phyloP scores from a whole-genome alignment of 495 filamentous ascomycete genomes.

The Hapsidospora chrysogenum region DNA sequence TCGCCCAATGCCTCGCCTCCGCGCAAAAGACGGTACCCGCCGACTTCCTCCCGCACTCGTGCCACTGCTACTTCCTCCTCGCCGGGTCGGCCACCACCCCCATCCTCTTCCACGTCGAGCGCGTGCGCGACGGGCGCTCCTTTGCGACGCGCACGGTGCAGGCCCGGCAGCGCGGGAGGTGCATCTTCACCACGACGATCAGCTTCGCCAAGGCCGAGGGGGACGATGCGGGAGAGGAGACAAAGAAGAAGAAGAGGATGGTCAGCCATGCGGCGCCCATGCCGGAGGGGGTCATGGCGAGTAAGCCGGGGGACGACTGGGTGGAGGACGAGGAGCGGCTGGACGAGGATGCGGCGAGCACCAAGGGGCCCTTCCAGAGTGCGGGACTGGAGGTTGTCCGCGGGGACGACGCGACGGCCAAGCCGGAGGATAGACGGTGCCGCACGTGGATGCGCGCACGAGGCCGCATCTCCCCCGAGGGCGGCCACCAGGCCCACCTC shows the following conservation, averaged over 20 bases:
- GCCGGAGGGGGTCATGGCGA: conserved; percentile 24
- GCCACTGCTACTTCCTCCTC: conserved; percentile 98
- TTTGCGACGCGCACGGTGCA: conserved; percentile 94
- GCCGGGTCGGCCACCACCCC: conserved; percentile 72
- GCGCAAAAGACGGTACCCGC: conserved; percentile 70
- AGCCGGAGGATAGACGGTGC: conserved; percentile 48
- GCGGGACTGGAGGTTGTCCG: conserved; percentile 35
- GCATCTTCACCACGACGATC: conserved; percentile 89
- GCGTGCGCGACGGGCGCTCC: conserved; percentile 75
- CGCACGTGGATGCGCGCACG: conserved; percentile 68
- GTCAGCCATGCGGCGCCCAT: conserved; percentile 45
- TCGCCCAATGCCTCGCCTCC: conserved; percentile 79
- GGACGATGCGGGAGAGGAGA: conserved; percentile 39
- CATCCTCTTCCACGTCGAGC: conserved; percentile 81
- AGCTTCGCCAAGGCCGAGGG: conserved; percentile 64
- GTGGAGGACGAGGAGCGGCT: conserved; percentile 19
- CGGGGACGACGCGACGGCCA: conserved; percentile 6
- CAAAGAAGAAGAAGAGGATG: conserved; percentile 25
- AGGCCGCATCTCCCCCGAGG: conserved; percentile 51
- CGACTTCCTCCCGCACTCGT: conserved; percentile 73
- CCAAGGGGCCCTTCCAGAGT: conserved; percentile 38
- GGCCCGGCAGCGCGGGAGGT: conserved; percentile 71
- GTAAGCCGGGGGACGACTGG: conserved; percentile 17
- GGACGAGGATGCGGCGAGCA: conserved; percentile 3
- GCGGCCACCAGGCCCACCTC: conserved; percentile 64